Base-by-base conservation (phyloP, 2,329 filamentous ascomycete genomes). In the Apiospora arundinis region DNA sequence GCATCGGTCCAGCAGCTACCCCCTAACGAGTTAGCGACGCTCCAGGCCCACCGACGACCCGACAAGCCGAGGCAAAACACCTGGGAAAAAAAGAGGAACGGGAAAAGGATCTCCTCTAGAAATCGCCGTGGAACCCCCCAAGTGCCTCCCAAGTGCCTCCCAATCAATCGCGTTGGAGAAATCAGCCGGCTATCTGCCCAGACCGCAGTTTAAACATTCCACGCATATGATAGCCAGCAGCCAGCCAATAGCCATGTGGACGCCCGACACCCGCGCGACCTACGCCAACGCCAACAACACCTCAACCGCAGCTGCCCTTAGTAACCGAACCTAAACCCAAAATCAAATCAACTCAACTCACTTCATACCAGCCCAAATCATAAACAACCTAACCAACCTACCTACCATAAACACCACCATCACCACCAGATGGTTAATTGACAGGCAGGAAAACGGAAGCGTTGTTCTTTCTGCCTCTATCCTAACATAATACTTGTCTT, bases 121-220 rank as follows among this genome's bases (percentile, higher is more conserved):
- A 32, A 32, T 7, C 5, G 25, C 25, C 42, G 25, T 9, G 49
- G 49, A 28, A 18, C 25, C 28, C 9, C 25, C n/a, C n/a, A n/a
- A n/a, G n/a, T n/a, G n/a, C n/a, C n/a, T n/a, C n/a, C n/a, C n/a
- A n/a, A n/a, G n/a, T n/a, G n/a, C n/a, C n/a, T n/a, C n/a, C n/a
- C 25, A 45, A 45, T 45, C 52, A 18, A 40, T 40, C 32, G 56
- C 56, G 32, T 63, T 21, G 56, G 18, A 18, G 8, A 16, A 63
- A 60, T 60, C 28, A 60, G 52, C 32, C 56, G 56, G 56, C 56
- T n/a, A 60, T 37, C 52, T 60, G 52, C 52, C 32, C 56, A 63
- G 56, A n/a, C 56, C 32, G 56, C 56, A 40, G 56, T 40, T n/a
- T 63, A 63, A 37, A 63, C 56, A 63, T 63, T 63, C 56, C 56